These are phyloP conservation scores for Suillus placidus DNA, from an alignment of 768 basidiomycete genomes.

Conservation along the genomic window DNA sequence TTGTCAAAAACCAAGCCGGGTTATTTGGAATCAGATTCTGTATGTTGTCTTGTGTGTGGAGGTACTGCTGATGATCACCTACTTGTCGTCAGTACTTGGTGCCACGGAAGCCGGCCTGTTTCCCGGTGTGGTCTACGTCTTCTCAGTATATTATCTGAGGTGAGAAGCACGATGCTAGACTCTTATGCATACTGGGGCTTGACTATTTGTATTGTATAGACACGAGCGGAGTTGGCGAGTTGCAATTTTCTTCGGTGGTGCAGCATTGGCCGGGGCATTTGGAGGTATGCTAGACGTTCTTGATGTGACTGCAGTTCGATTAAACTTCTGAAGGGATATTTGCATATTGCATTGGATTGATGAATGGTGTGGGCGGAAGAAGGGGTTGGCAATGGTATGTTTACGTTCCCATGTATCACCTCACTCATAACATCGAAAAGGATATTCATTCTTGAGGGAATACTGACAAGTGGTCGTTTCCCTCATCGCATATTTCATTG, in stretches of 20 bases:
- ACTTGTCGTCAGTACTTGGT: slow-evolving; percentile 48
- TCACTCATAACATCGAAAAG: slow-evolving; percentile 27
- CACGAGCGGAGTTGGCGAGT: slow-evolving; percentile 63
- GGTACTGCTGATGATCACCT: neutral
- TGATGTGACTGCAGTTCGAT: neutral
- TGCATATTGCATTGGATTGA: slow-evolving; percentile 59
- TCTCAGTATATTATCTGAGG: slow-evolving; percentile 61
- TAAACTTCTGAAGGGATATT: slow-evolving; percentile 47
- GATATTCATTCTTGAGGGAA: slow-evolving; percentile 63
- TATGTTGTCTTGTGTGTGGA: slow-evolving; percentile 29
- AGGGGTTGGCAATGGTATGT: slow-evolving; percentile 61
- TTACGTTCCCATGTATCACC: neutral
- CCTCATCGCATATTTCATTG: slow-evolving; percentile 51
- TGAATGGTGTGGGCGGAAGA: slow-evolving; percentile 62
- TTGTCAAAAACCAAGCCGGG: slow-evolving; percentile 55
- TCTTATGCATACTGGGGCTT: neutral
- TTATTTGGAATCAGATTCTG: slow-evolving; percentile 58
- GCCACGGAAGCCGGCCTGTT: slow-evolving; percentile 62
- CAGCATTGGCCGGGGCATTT: slow-evolving; percentile 65
- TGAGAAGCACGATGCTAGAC: slow-evolving; percentile 14
- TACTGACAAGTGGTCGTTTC: slow-evolving; percentile 53
- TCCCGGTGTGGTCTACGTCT: slow-evolving; percentile 59
- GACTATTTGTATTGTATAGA: slow-evolving; percentile 30
- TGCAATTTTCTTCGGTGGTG: slow-evolving; percentile 63
- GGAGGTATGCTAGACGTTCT: slow-evolving; percentile 42